Evolutionary conservation across 2,329 filamentous ascomycete species (phyloP).

Genomic region (Fusarium clavum): DNA sequence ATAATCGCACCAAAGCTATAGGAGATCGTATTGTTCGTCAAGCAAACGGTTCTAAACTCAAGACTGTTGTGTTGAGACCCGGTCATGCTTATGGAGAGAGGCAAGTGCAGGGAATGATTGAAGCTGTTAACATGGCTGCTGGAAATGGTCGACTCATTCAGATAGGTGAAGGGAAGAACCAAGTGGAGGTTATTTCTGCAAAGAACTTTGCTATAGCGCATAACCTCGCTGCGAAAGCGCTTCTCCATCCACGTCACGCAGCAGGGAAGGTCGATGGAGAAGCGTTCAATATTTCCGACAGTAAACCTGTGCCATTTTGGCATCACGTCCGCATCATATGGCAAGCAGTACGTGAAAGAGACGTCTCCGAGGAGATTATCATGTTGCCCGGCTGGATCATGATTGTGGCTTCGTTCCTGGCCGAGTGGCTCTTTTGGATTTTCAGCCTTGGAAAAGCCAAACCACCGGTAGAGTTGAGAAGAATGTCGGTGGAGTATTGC

Average conservation of each 20-base stretch:
- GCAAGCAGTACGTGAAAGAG: conserved; percentile 30
- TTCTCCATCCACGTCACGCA: conserved; percentile 33
- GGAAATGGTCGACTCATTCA: conserved; percentile 50
- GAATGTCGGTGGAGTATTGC: conserved; percentile 40
- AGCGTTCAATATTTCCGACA: conserved; percentile 53
- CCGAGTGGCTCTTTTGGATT: conserved; percentile 37
- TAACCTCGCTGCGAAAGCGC: conserved; percentile 45
- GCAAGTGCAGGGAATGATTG: conserved; percentile 44
- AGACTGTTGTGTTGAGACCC: conserved; percentile 45
- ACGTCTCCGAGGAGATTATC: conserved; percentile 7
- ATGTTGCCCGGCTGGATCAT: conserved; percentile 47
- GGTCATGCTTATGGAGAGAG: conserved; percentile 52
- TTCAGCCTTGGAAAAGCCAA: conserved; percentile 41
- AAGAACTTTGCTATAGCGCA: conserved; percentile 46
- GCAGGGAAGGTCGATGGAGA: conserved; percentile 47
- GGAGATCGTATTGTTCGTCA: conserved; percentile 48
- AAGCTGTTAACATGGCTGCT: conserved; percentile 51
- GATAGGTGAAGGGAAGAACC: conserved; percentile 43
- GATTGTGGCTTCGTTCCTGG: conserved; percentile 13
- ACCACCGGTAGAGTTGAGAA: conserved; percentile 41
- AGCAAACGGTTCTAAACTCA: conserved; percentile 45
- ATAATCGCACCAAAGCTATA: conserved; percentile 50
- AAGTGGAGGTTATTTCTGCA: conserved; percentile 46
- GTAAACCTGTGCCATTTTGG: conserved; percentile 48
- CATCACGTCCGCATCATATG: conserved; percentile 46